Base-by-base conservation (phyloP, 2,329 filamentous ascomycete species). In the Trichothecium roseum region DNA sequence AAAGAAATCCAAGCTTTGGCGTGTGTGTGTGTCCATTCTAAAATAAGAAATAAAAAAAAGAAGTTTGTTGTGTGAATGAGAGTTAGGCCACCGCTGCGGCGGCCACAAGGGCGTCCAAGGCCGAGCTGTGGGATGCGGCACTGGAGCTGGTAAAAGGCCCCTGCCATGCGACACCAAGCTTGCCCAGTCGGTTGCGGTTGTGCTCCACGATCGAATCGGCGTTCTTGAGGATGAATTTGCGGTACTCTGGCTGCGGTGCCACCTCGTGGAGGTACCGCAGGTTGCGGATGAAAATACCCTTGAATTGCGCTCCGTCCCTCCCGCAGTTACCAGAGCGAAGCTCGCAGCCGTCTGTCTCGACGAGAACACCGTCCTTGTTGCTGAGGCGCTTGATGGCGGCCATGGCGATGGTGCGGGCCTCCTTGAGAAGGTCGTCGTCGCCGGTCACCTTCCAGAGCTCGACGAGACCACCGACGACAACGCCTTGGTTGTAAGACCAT, bases 201-300 rank as follows among this genome's bases (percentile, higher is more conserved):
- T 72, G 68, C 13, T 51, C 50, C 81, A 79, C 85, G 39, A 85
- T 75, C 30, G 68, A 70, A 41, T 79, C 60, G 8, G 80, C 81
- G 39, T 82, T 84, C 18, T 54, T 59, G 32, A 66, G 52, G 37
- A 85, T 70, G 37, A 78, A 77, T 3, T 57, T 50, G 10, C 55
- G 58, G 47, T 76, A 79, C 8, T 52, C 51, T 3, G 61, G 51
- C 27, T 69, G 57, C 1, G 71, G 69, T 2, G 64, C 66, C 3
- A 55, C 68, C 1, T 56, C 48, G 16, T 80, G 62, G 24, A 86
- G 54, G 37, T 71, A 68, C 24, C 66, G 63, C 15, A 86, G 57
- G 48, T 82, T 82, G 15, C 78, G 68, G 13, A 73, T 64, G 42
- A 84, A 83, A 26, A 84, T 63, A 4, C 81, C 81, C 55, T 86